Percentiles rank a stretch among this genome's conserved stretches.
Conservation (phyloP, 306 rosid genomes). For the Prosopis cineraria region DNA sequence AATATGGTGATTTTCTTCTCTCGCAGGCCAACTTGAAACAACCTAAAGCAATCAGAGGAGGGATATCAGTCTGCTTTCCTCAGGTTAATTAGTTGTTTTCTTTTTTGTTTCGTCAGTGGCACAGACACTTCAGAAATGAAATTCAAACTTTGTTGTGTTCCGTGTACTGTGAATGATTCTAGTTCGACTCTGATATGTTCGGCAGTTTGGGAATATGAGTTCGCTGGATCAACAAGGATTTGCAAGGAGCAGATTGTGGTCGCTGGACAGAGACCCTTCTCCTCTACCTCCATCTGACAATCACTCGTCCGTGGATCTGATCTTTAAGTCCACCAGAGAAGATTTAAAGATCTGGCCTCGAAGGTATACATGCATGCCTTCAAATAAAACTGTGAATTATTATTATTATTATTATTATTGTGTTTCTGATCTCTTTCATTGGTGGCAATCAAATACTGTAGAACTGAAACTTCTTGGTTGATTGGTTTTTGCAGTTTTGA, state of each 20-base stretch:
- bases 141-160: not conserved
- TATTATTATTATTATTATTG: no score
- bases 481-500: conserved; percentile 57
- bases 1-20: conserved; percentile 25
- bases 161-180: no score
- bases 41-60: conserved; percentile 75
- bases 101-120: not conserved
- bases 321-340: conserved; percentile 61
- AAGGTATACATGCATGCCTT: conserved; percentile 42
- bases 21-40: conserved; percentile 64
- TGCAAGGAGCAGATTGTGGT: conserved; percentile 69
- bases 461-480: conserved; percentile 14
- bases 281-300: conserved; percentile 59
- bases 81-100: conserved; percentile 45
- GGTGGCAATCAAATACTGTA: not conserved
- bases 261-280: conserved; percentile 66
- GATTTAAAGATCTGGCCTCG: conserved; percentile 64
- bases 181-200: conserved; percentile 14
- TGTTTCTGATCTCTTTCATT: not conserved
- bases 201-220: conserved; percentile 70
- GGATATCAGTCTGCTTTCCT: conserved; percentile 67
- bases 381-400: not conserved
- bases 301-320: conserved; percentile 73
- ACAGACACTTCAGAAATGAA: not conserved
- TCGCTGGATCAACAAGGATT: conserved; percentile 62